These are phyloP conservation scores for Pythium aristosporum DNA, from an alignment of 352 stramenopile genomes.

Conservation along the genomic window DNA sequence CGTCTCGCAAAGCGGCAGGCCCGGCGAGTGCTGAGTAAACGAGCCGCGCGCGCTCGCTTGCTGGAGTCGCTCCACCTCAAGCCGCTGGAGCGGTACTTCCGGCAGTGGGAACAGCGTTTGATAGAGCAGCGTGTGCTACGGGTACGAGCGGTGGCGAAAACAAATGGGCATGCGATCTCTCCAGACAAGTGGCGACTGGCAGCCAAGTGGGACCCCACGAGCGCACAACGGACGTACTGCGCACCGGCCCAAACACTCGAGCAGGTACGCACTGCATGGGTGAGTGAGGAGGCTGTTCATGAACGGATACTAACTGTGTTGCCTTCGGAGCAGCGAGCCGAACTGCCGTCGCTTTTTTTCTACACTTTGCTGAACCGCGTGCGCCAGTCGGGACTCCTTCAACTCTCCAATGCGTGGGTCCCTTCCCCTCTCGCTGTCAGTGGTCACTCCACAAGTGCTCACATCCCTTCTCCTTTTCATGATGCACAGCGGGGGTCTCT, in stretches of 20 bases:
- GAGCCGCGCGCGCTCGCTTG: conserved; percentile 42
- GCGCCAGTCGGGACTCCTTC: conserved; percentile 59
- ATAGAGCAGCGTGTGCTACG: conserved; percentile 49
- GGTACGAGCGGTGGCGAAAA: conserved; percentile 36
- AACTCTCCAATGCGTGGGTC: conserved; percentile 53
- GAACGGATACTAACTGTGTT: background rate
- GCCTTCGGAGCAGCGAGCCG: conserved; percentile 32
- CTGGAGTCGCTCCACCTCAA: conserved; percentile 48
- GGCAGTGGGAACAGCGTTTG: conserved; percentile 46
- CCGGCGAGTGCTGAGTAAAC: conserved; percentile 45
- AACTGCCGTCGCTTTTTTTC: conserved; percentile 68
- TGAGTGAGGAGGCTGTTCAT: background rate
- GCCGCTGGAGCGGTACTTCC: conserved; percentile 60
- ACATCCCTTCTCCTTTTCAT: background rate
- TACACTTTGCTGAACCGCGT: conserved; percentile 73
- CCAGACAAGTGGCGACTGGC: conserved; percentile 24
- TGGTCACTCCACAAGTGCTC: background rate
- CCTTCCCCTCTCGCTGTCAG: background rate
- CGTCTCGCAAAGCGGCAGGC: conserved; percentile 43
- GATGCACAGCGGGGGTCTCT: conserved; percentile 32
- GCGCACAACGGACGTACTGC: background rate
- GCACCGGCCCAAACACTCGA: conserved; percentile 36
- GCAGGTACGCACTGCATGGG: conserved; percentile 35
- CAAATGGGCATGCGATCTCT: conserved; percentile 2
- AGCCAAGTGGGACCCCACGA: conserved; percentile 12